Base-by-base conservation (phyloP, 1,284 basidiomycete species). In the Malassezia restricta region DNA sequence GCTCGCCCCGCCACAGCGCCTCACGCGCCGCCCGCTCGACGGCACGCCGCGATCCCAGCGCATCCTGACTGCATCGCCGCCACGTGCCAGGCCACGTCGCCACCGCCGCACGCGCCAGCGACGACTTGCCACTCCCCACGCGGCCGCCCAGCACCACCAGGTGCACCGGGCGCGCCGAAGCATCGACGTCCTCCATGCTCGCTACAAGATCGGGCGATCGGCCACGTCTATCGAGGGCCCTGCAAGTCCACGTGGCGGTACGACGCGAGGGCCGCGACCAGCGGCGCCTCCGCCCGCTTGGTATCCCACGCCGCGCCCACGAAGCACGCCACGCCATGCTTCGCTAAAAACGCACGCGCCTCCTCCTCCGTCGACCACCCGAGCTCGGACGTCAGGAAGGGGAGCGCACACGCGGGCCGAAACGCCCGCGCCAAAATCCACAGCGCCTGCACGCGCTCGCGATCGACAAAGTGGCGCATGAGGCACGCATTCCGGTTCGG, bases 401-500 rank as follows among this genome's bases (percentile, higher is more conserved):
- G 62, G 43, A 98, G 77, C n/a, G 85, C 78, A 20, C 95, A 55
- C 8, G 56, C 57, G 0, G 69, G 69, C 35, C 69, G 66, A 44
- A 64, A 62, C n/a, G 64, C 61, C 44, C 30, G 40, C 12, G 87
- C 82, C 77, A 98, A 90, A 63, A 86, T 82, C 64, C 88, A 81
- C 52, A 99, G 76, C 1, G 90, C 90, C 56, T 83, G 82, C 51
- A 86, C 80, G 51, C 94, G 78, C 76, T 96, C 94, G 61, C 94
- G 81, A 68, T 85, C 83, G 63, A 95, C 85, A 74, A 98, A 95
- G 74, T 96, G 90, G 75, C 98, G 92, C 87, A 98, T 94, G 70
- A 99, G 89, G 75, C 96, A 96, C 51, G 83, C 90, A 46, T 89
- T 88, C 94, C 98, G 96, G 73, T 92, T 92, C 39, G 91, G 91